phyloP scores from a whole-genome alignment of 108 stramenopile genomes.

The Conticribra guillardii region DNA sequence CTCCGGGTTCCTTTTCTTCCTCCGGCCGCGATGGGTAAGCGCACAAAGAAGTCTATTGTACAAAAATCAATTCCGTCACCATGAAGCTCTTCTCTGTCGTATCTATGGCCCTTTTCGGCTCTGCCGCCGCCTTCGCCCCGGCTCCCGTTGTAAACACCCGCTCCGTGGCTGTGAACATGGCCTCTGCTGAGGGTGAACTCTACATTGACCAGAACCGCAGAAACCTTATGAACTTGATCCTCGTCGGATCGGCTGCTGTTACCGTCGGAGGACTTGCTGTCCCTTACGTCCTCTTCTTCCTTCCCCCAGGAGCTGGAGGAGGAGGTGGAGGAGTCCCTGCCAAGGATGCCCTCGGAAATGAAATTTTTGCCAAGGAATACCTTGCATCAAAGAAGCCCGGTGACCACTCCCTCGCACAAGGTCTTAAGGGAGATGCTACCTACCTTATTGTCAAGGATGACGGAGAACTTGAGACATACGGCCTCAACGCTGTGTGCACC shows the following conservation, averaged over 20 bases:
- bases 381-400: constrained; percentile 83
- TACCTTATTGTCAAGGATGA: constrained; percentile 98
- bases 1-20: neutral
- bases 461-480: constrained; percentile 79
- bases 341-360: constrained; percentile 94
- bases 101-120: constrained; percentile 65
- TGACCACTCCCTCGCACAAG: constrained; percentile 93
- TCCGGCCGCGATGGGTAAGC: neutral
- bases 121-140: constrained; percentile 83
- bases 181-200: constrained; percentile 76
- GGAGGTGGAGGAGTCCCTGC: constrained; percentile 85
- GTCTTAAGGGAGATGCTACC: constrained; percentile 98
- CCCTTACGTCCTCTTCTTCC: constrained; percentile 96
- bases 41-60: neutral
- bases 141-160: constrained; percentile 52
- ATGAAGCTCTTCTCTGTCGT: constrained; percentile 84
- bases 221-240: constrained; percentile 95
- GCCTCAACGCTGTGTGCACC: constrained; percentile 96
- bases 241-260: constrained; percentile 89
- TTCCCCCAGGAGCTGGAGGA: constrained; percentile 90
- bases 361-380: constrained; percentile 89
- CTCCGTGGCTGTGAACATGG: constrained; percentile 66
- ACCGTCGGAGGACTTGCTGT: constrained; percentile 92
- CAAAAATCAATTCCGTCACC: neutral
- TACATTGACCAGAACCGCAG: constrained; percentile 98